Evolutionary conservation across 2,329 filamentous ascomycete species (phyloP), one percentile per base, ranked within the genome.

Genomic region (Didymella lethalis): DNA sequence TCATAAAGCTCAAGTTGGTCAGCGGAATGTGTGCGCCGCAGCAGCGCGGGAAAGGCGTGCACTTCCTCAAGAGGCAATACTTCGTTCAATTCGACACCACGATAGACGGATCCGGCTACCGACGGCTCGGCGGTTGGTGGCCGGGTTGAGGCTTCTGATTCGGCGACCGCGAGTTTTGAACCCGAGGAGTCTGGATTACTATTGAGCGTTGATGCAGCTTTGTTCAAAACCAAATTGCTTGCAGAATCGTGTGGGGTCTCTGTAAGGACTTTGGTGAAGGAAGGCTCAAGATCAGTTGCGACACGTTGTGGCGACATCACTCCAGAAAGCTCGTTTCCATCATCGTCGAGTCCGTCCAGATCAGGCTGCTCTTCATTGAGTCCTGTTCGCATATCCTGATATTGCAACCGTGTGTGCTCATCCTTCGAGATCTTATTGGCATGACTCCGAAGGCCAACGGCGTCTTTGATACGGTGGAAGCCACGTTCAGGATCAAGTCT

Each of bases 401-500:
- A 31, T n/a, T 64, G 57, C 25, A 64, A 54, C 8, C 70, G 68
- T 2, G 60, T 58, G 26, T 75, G 73, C 8, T 76, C 75, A 2
- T 79, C 74, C 57, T 75, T 78, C 0, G 74, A 70, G 12, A 74
- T 61, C 51, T 77, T 81, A 32, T 74, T 71, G 18, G 79, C 74
- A 62, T 81, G 78, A 12, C 74, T 75, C 23, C 79, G 76, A 34
- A 80, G 71, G 32, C 91, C 91, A 34, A 97, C 90, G 2, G 88
- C 92, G 72, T 94, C 92, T 71, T 93, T 93, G 74, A 97, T 93
- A 34, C 91, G 88, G 1, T 90, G 91, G 55, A 97, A 84, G 0
- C 93, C 92, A 55, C 90, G 92, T 46, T 90, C 88, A 45, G 92
- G 91, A 76, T 96, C 92, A 62, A 86, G 90, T 64, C 90, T 90